A percentile compares a stretch with the other conserved stretches of the same genome.
phyloP scores from a whole-genome alignment of 1,139 yeast species.

The Scheffersomyces lignicola region DNA sequence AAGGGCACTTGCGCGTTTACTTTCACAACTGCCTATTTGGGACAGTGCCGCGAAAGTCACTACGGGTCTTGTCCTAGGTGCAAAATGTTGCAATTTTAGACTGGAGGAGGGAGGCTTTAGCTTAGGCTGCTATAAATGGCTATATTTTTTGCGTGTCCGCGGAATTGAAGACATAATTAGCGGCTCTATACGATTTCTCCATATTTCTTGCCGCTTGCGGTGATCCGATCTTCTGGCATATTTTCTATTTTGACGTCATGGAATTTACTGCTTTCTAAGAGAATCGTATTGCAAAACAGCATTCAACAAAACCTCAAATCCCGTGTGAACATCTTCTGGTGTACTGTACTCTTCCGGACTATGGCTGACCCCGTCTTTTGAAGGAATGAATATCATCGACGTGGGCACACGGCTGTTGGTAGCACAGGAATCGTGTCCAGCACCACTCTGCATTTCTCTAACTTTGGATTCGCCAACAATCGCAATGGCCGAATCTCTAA shows the following conservation, averaged over 20 bases:
- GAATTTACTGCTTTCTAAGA: constrained; percentile 10
- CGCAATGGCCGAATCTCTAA: constrained; percentile 50
- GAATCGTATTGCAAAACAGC: constrained; percentile 59
- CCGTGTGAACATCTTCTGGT: constrained; percentile 62
- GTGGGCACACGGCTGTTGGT: constrained; percentile 61
- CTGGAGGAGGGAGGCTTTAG: too few relatives aligned
- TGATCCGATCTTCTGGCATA: too few relatives aligned
- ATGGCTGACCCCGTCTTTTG: constrained; percentile 69
- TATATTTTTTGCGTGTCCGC: too few relatives aligned
- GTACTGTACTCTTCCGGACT: constrained; percentile 65
- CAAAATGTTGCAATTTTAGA: too few relatives aligned
- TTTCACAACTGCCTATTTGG: not conserved
- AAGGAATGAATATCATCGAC: constrained; percentile 74
- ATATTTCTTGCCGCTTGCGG: too few relatives aligned
- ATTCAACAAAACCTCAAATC: constrained; percentile 57
- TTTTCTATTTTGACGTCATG: too few relatives aligned
- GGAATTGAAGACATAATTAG: too few relatives aligned
- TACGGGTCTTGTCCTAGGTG: too few relatives aligned
- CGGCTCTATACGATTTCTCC: too few relatives aligned
- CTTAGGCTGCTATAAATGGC: too few relatives aligned
- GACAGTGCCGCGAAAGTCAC: constrained; percentile 1
- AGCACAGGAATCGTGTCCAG: constrained; percentile 72
- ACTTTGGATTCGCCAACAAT: constrained; percentile 45
- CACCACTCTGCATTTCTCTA: constrained; percentile 60
- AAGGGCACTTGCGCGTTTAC: not conserved